These are phyloP conservation scores for Rossbeevera mucosa DNA, from an alignment of 768 basidiomycete genomes.

Conservation along the genomic window DNA sequence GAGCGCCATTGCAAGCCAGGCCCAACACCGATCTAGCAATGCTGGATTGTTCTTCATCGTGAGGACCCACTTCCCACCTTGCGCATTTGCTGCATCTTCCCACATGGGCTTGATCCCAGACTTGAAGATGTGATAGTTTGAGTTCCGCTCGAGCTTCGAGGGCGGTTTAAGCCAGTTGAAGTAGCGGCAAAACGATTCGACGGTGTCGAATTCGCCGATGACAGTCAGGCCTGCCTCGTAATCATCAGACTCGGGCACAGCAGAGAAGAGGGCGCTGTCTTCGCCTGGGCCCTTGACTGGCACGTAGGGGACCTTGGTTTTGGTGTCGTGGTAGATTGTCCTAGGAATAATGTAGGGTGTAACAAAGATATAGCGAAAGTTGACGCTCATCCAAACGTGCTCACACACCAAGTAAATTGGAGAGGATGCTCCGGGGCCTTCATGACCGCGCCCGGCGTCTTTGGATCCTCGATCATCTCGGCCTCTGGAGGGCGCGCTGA, in stretches of 20 bases:
- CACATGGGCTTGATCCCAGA: constrained; percentile 94
- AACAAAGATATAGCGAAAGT: not conserved
- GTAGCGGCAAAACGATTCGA: constrained; percentile 86
- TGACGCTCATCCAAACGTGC: not conserved
- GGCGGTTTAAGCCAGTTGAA: constrained; percentile 95
- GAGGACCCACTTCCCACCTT: constrained; percentile 93
- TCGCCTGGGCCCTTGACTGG: constrained; percentile 16
- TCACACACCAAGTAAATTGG: constrained; percentile 68
- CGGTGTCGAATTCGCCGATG: constrained; percentile 87
- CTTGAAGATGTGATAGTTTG: constrained; percentile 96
- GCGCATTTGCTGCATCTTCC: constrained; percentile 90
- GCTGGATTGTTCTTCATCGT: constrained; percentile 83
- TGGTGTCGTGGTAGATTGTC: constrained; percentile 90
- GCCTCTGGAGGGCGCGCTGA: constrained; percentile 69
- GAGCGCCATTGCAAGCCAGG: constrained; percentile 85
- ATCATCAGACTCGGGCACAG: constrained; percentile 60
- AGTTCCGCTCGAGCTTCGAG: constrained; percentile 80
- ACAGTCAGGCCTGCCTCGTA: constrained; percentile 85
- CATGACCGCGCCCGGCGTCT: constrained; percentile 71
- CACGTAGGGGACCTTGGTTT: constrained; percentile 53
- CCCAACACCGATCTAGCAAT: constrained; percentile 84
- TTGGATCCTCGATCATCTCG: constrained; percentile 76
- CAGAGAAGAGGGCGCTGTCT: constrained; percentile 28
- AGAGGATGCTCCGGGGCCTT: constrained; percentile 76
- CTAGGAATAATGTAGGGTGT: constrained; percentile 35